Conservation (phyloP, 345 rosid species). For the Citrus trifoliata region DNA sequence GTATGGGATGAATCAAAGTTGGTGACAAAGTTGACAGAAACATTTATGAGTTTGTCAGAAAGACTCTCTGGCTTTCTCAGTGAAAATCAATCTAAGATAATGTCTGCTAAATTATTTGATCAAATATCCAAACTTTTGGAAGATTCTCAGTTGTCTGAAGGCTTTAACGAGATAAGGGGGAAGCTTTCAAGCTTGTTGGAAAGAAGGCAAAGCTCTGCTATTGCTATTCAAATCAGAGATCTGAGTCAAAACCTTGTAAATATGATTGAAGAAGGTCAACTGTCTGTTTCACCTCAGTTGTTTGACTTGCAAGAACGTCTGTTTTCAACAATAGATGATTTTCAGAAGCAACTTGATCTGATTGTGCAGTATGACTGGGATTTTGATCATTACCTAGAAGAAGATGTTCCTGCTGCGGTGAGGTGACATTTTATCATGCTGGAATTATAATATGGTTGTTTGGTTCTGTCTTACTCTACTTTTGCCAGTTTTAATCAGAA, state of each 20-base stretch:
- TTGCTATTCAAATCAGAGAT: conserved; percentile 70
- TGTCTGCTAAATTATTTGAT: conserved; percentile 77
- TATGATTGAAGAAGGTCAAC: conserved; percentile 75
- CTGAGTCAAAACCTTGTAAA: conserved; percentile 69
- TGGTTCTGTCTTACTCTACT: conserved; percentile 2
- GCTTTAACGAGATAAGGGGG: conserved; percentile 61
- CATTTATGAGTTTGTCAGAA: conserved; percentile 79
- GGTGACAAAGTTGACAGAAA: conserved; percentile 62
- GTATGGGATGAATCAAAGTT: conserved; percentile 76
- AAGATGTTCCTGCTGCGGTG: conserved; percentile 99
- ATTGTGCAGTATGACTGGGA: conserved; percentile 93
- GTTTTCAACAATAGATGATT: conserved; percentile 75
- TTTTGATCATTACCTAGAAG: conserved; percentile 88
- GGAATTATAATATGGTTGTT: conserved; percentile 19
- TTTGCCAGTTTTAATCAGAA: neutral
- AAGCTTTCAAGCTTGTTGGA: conserved; percentile 74
- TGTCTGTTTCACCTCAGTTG: conserved; percentile 77
- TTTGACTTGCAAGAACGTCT: conserved; percentile 82
- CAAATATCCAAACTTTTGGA: conserved; percentile 71
- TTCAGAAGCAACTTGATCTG: conserved; percentile 92
- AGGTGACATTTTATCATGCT: conserved; percentile 57
- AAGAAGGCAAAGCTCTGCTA: conserved; percentile 68
- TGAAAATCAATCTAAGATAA: conserved; percentile 74
- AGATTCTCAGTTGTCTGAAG: conserved; percentile 69
- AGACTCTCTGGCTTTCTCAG: conserved; percentile 84